Evolutionary conservation across 2,329 filamentous ascomycete species (phyloP), one percentile per base, ranked within the genome.

Genomic region (Colletotrichum lentis): DNA sequence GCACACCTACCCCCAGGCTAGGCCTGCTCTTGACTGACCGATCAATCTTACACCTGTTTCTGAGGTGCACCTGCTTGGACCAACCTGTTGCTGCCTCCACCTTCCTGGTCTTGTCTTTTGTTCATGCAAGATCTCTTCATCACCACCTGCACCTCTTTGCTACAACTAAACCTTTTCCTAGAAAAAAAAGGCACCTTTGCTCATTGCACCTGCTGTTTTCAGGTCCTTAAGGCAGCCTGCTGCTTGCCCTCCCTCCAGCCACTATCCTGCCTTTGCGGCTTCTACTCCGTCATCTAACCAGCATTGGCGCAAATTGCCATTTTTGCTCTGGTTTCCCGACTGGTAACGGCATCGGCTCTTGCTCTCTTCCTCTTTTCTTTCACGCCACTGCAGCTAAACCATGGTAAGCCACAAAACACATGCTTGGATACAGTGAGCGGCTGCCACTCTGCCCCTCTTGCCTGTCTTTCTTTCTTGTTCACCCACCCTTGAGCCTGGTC

Each of bases 71-170:
- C 52, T 67, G 61, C 64, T 58, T 64, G 53, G 61, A 59, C 56
- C 43, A 59, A 22, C 64, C 62, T 41, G 57, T 52, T 54, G 47
- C 59, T 62, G 43, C 65, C 67, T 69, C 67, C 67, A 62, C 67
- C 62, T 67, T 62, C 63, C 67, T 53, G 64, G 63, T 53, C 64
- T 47, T 67, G 63, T 54, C 67, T 62, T 61, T 55, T 52, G 59
- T 67, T 67, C 58, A 69, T 69, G 67, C 67, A 69, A 67, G 56
- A 53, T 67, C 67, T 67, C 64, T 68, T 63, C 54, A 31, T 67
- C 37, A 47, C 59, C 67, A 63, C 31, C 50, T 54, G 50, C 50
- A 54, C 37, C 52, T 55, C 41, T 35, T 44, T 50, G 39, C 52
- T 55, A 31, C 50, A n/a, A 59, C 37, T n/a, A 35, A 54, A n/a